Conservation (phyloP, 106 monocot species). For the Allium fistulosum region DNA sequence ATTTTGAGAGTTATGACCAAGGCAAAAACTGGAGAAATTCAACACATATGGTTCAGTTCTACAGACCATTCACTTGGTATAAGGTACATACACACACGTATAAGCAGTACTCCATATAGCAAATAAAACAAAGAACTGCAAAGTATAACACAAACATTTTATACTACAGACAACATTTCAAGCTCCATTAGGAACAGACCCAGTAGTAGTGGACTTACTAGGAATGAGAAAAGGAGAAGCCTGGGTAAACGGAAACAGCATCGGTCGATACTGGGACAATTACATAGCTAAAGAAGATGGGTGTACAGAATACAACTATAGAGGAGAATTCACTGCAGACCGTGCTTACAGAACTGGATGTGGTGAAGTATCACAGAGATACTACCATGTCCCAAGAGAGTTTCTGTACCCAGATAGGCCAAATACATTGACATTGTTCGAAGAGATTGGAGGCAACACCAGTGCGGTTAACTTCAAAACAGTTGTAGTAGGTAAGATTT, state of each 20-base stretch:
- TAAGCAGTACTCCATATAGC: not conserved
- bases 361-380: slow-evolving; percentile 34
- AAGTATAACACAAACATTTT: not conserved
- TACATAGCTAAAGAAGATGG: slow-evolving; percentile 4
- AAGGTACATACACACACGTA: slow-evolving; percentile 22
- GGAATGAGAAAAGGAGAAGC: slow-evolving; percentile 45
- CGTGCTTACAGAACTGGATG: slow-evolving; percentile 31
- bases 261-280: slow-evolving; percentile 48
- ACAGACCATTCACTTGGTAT: slow-evolving; percentile 76
- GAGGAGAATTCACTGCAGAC: slow-evolving; percentile 9
- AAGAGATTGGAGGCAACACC: slow-evolving; percentile 49
- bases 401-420: slow-evolving; percentile 18
- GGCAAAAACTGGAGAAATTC: slow-evolving; percentile 15
- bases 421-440: slow-evolving; percentile 44
- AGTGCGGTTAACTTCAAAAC: slow-evolving; percentile 23
- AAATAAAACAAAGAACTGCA: not conserved
- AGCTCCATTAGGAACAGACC: slow-evolving; percentile 32
- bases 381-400: slow-evolving; percentile 50
- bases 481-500: slow-evolving; percentile 19
- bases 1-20: not conserved
- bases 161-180: slow-evolving; percentile 39
- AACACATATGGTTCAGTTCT: slow-evolving; percentile 8
- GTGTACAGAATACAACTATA: slow-evolving; percentile 24
- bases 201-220: slow-evolving; percentile 32
- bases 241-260: slow-evolving; percentile 49